Evolutionary conservation across 441 rosid species (phyloP).

Genomic region (Gossypium schwendimanii): DNA sequence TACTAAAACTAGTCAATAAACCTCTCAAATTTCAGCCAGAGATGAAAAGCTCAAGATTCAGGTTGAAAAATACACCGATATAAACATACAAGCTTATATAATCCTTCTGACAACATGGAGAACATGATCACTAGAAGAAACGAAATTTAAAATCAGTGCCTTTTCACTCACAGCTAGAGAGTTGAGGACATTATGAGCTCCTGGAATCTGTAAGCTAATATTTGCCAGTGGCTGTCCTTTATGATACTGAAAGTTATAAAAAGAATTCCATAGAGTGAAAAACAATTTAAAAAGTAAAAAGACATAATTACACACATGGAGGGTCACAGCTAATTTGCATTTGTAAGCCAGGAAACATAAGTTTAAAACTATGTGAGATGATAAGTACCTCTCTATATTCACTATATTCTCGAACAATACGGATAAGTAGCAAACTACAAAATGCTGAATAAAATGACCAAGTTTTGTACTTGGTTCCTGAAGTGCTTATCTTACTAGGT

Average conservation of each 20-base stretch:
- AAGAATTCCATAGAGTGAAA: not conserved
- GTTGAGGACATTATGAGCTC: slow-evolving; percentile 28
- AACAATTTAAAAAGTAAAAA: not conserved
- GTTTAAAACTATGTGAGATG: not conserved
- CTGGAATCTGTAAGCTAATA: slow-evolving; percentile 24
- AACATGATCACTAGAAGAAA: not conserved
- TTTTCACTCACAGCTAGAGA: slow-evolving; percentile 24
- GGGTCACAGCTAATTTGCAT: not conserved
- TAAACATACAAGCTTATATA: not conserved
- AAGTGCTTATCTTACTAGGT: not conserved
- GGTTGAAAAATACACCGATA: not conserved
- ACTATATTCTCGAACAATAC: not conserved
- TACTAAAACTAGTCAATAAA: not conserved
- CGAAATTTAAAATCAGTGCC: not conserved
- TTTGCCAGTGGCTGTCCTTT: slow-evolving; percentile 22
- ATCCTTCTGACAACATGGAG: not conserved
- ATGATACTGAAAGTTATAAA: slow-evolving; percentile 15
- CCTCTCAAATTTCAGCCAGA: not conserved
- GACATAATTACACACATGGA: not conserved
- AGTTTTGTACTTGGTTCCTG: not conserved
- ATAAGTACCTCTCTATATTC: not conserved
- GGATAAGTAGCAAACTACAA: not conserved
- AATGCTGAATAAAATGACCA: not conserved
- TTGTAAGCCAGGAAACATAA: not conserved
- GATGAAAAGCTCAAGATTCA: not conserved